Percentiles rank a stretch among this genome's conserved stretches.
Conservation (phyloP, 768 basidiomycete genomes). For the Flagelloscypha sp. region DNA sequence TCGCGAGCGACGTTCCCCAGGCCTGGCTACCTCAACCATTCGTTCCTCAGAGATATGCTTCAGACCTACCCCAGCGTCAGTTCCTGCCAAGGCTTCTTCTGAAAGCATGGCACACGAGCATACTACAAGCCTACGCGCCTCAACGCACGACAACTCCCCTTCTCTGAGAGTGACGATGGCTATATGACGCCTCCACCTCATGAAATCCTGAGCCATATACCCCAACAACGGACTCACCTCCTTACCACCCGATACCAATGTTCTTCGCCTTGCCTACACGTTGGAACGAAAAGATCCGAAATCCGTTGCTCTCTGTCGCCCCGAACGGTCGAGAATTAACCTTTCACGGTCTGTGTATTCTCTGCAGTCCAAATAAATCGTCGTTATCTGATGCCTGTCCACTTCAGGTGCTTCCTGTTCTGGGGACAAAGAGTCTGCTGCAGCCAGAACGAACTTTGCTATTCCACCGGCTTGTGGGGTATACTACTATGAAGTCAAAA, state of each 20-base stretch:
- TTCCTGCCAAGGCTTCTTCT: slow-evolving; percentile 26
- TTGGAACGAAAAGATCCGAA: slow-evolving; percentile 68
- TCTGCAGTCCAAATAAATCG: slow-evolving; percentile 1
- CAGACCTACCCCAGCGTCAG: slow-evolving; percentile 40
- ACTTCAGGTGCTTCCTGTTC: slow-evolving; percentile 40
- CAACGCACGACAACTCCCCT: slow-evolving; percentile 30
- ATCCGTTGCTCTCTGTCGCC: slow-evolving; percentile 50
- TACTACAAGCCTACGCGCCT: too few species aligned
- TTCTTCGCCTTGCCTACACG: slow-evolving; percentile 63
- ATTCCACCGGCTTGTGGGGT: slow-evolving; percentile 85
- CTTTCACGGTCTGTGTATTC: slow-evolving; percentile 46
- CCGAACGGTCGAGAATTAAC: slow-evolving; percentile 66
- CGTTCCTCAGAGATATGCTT: slow-evolving; percentile 61
- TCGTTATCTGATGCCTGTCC: slow-evolving; percentile 6
- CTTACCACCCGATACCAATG: slow-evolving; percentile 18
- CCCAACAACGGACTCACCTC: slow-evolving; percentile 21
- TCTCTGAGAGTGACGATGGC: slow-evolving; percentile 63
- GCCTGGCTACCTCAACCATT: slow-evolving; percentile 71
- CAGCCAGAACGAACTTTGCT: slow-evolving; percentile 67
- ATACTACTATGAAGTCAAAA: slow-evolving; percentile 90
- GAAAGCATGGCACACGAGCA: too few species aligned
- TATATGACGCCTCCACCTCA: slow-evolving; percentile 43
- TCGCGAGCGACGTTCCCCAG: slow-evolving; percentile 43
- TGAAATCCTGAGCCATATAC: slow-evolving; percentile 23
- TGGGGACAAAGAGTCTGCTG: slow-evolving; percentile 76